These are phyloP conservation scores for Candida tibetensis DNA, from an alignment of 805 yeast species.

Conservation along the genomic window DNA sequence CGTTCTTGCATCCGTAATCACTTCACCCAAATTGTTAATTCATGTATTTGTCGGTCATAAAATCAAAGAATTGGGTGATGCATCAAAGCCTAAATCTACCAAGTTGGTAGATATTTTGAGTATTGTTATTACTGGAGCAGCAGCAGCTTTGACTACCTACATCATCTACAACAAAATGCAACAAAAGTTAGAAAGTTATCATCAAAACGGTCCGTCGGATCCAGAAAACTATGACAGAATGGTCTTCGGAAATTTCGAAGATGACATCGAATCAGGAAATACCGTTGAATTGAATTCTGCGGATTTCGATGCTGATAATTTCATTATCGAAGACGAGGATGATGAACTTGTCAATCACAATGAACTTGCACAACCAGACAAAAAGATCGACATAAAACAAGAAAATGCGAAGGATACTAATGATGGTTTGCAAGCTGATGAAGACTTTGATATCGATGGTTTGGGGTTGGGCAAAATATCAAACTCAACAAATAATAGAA, in stretches of 20 bases:
- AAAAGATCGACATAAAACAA: not conserved
- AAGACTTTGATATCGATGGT: not conserved
- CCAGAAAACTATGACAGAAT: conserved; percentile 26
- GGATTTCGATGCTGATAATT: conserved; percentile 40
- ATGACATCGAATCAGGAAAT: conserved; percentile 28
- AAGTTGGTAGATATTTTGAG: conserved; percentile 62
- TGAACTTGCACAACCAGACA: not conserved
- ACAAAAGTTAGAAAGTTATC: conserved; percentile 30
- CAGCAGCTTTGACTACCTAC: conserved; percentile 61
- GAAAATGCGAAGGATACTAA: not conserved
- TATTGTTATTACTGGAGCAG: conserved; percentile 52
- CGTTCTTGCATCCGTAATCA: conserved; percentile 64
- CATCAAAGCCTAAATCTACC: conserved; percentile 45
- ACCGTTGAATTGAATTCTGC: conserved; percentile 35
- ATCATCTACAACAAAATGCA: conserved; percentile 60
- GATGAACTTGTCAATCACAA: conserved; percentile 12
- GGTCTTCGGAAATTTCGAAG: conserved; percentile 42
- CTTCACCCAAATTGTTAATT: conserved; percentile 80
- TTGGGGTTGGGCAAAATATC: conserved; percentile 2
- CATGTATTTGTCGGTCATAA: conserved; percentile 78
- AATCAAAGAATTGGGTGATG: conserved; percentile 64
- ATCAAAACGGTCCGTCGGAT: conserved; percentile 8
- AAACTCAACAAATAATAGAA: conserved; percentile 7
- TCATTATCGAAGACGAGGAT: conserved; percentile 38
- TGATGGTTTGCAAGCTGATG: conserved; percentile 1